Evolutionary conservation across 805 yeast species (phyloP).

Genomic region (Sugiyamaella qingdaonensis): DNA sequence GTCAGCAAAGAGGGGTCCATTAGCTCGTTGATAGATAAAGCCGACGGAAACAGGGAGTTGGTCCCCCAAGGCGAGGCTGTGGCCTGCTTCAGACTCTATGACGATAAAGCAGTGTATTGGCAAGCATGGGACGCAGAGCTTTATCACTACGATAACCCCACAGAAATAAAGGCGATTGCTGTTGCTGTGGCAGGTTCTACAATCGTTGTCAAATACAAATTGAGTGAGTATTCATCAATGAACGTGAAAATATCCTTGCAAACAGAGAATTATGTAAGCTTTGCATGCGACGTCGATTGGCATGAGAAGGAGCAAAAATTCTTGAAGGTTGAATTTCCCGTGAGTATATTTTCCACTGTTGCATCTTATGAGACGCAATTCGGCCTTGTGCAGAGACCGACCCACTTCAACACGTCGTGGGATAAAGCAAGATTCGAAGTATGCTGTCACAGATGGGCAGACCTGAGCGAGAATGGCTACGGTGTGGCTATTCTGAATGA

Average conservation of each 20-base stretch:
- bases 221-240: background rate
- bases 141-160: conserved; percentile 61
- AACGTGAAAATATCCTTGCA: background rate
- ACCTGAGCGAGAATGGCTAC: conserved; percentile 66
- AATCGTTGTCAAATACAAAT: background rate
- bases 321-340: conserved; percentile 83
- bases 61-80: background rate
- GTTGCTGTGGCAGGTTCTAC: background rate
- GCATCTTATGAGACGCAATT: conserved; percentile 82
- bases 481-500: conserved; percentile 73
- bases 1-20: background rate
- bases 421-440: conserved; percentile 83
- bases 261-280: conserved; percentile 31
- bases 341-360: conserved; percentile 56
- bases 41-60: background rate
- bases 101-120: conserved; percentile 72
- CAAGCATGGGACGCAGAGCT: conserved; percentile 89
- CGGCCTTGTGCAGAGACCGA: conserved; percentile 75
- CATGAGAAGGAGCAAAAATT: conserved; percentile 51
- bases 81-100: conserved; percentile 37
- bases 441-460: conserved; percentile 77
- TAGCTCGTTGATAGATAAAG: background rate
- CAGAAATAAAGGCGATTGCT: background rate
- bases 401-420: conserved; percentile 81
- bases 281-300: conserved; percentile 47